Evolutionary conservation across 176 grass and related monocot genomes (phyloP).

Genomic region (Pharus latifolius): DNA sequence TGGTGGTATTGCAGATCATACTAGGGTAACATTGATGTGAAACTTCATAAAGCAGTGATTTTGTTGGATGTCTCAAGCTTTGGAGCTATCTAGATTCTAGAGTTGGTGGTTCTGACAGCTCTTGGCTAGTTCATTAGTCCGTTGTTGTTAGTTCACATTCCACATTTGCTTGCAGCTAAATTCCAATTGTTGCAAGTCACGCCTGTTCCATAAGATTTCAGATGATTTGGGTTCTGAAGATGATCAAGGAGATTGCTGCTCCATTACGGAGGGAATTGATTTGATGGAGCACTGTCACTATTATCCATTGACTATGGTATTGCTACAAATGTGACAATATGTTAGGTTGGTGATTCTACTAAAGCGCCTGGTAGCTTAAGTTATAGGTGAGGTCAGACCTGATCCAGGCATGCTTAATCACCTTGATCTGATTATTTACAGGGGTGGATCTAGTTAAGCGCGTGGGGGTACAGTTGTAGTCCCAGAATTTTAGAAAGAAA

Average conservation of each 20-base stretch:
- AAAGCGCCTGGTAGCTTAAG: neutral
- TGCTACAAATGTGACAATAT: neutral
- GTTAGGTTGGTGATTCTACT: neutral
- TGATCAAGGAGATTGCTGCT: neutral
- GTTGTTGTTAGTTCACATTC: too few species aligned
- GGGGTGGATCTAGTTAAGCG: too few species aligned
- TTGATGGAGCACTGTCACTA: neutral
- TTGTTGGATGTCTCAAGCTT: neutral
- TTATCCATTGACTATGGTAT: neutral
- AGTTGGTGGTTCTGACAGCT: too few species aligned
- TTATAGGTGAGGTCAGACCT: neutral
- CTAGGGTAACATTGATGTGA: neutral
- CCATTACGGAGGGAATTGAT: neutral
- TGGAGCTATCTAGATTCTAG: neutral
- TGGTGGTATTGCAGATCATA: neutral
- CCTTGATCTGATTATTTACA: neutral
- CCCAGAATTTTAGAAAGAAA: too few species aligned
- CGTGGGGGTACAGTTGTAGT: too few species aligned
- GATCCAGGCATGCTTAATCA: neutral
- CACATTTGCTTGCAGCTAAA: too few species aligned
- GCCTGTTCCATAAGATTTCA: too few species aligned
- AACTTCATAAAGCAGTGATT: neutral
- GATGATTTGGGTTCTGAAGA: too few species aligned
- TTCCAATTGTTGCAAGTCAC: too few species aligned
- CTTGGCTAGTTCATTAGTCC: too few species aligned